Evolutionary conservation across 768 basidiomycete genomes (phyloP).

Genomic region (Podaxis carcinomalis): DNA sequence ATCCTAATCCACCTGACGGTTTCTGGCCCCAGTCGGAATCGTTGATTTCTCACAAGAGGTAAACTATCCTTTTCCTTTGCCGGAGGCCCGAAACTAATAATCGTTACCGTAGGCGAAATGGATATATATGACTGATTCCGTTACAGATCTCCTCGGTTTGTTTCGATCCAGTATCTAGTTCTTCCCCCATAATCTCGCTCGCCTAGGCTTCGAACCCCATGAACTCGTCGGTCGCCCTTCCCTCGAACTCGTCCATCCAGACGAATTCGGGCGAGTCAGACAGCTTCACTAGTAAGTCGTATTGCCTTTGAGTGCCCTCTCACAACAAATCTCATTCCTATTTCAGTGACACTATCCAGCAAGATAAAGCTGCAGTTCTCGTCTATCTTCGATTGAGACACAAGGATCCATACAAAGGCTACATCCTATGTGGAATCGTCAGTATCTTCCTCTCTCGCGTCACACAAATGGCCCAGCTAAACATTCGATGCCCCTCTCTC

Average conservation of each 20-base stretch:
- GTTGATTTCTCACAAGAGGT: constrained; percentile 79
- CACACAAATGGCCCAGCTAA: constrained; percentile 5
- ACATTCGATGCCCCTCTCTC: constrained; percentile 8
- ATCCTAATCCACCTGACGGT: neutral
- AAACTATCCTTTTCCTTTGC: constrained; percentile 11
- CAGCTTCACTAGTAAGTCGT: constrained; percentile 62
- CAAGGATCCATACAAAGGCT: constrained; percentile 75
- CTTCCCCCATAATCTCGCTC: constrained; percentile 1
- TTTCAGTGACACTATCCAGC: constrained; percentile 66
- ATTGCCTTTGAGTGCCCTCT: neutral
- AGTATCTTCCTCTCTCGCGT: constrained; percentile 24
- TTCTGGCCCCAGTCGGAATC: constrained; percentile 54
- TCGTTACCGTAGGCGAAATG: constrained; percentile 47
- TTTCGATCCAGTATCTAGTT: neutral
- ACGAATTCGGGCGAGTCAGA: constrained; percentile 65
- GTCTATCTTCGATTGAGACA: constrained; percentile 77
- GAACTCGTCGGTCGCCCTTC: constrained; percentile 69
- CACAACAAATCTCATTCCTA: neutral
- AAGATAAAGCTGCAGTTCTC: constrained; percentile 77
- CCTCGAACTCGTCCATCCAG: constrained; percentile 76
- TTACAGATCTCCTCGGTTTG: constrained; percentile 60
- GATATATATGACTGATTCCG: constrained; percentile 64
- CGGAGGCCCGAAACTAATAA: neutral
- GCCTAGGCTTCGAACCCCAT: constrained; percentile 64
- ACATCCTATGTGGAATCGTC: constrained; percentile 71